Base-by-base conservation (phyloP, 140 eudicot genomes). In the Erigeron philadelphicus region DNA sequence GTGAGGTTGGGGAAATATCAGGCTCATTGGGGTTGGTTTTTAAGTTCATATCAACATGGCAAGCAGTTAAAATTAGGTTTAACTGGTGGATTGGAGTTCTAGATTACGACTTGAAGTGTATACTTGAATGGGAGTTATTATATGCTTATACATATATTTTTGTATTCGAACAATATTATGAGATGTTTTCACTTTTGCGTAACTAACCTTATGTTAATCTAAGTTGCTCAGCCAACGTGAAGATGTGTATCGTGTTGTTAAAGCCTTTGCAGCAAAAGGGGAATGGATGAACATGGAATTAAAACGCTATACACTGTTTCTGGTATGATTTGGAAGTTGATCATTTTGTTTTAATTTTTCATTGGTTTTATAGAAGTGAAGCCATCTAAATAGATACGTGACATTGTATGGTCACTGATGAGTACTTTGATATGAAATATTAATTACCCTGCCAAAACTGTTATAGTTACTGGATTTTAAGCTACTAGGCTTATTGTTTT, bases 161-260 rank as follows among this genome's bases (percentile, higher is more conserved):
- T 4, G 11, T 53, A 42, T 25, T n/a, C 46, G 47, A 42, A 57
- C 25, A 45, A 25, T 19, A 56, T 45, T 66, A 46, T 57, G 61
- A 17, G 48, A 12, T 17, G 5, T 72, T 63, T 12, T 67, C 5
- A 18, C 53, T 21, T 9, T 47, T 57, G 62, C 5, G 57, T 48
- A 68, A 61, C 41, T 77, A 72, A 78, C 50, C 23, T 4, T 57
- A 65, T 50, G 59, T 66, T 61, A 42, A 40, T 81, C 63, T 54
- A 50, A 82, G 44, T 67, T 74, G 19, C 74, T 63, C 94, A 93
- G 98, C 25, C 86, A 75, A 74, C 95, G 96, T 19, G 98, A 93
- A 75, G 98, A 93, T 72, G 90, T 93, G 71, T 93, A 88, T 78
- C 90, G 88, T 72, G 90, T 81, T 2, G 63, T 93, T 53, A 93